Conservation (phyloP, 2,329 filamentous ascomycete genomes). For the Coniochaeta pulveracea region DNA sequence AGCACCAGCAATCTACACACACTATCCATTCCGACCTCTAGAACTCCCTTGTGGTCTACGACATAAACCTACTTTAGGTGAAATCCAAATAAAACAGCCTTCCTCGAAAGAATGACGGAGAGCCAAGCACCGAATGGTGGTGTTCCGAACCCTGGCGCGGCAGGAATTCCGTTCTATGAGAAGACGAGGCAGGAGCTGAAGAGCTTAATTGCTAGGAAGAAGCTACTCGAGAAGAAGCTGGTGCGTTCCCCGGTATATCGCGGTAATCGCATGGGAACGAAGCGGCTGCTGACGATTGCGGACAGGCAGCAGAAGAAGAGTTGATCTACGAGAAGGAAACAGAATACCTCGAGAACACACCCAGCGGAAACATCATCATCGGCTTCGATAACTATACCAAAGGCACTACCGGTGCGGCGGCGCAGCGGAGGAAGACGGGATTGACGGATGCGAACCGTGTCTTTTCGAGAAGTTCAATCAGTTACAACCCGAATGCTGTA, state of each 20-base stretch:
- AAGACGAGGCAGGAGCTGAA: constrained; percentile 57
- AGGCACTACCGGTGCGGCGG: constrained; percentile 53
- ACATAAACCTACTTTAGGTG: too few relatives aligned
- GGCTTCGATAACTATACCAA: constrained; percentile 99
- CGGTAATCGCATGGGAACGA: not conserved
- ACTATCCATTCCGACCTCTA: too few relatives aligned
- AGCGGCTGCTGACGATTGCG: not conserved
- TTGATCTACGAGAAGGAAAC: constrained; percentile 75
- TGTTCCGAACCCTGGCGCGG: constrained; percentile 19
- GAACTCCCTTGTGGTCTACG: too few relatives aligned
- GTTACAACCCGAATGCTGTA: constrained; percentile 37
- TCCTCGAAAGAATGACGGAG: too few relatives aligned
- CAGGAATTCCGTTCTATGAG: constrained; percentile 57
- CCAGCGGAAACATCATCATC: constrained; percentile 86
- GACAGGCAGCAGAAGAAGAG: constrained; percentile 46
- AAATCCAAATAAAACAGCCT: too few relatives aligned
- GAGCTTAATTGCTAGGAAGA: constrained; percentile 55
- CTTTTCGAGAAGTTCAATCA: constrained; percentile 57
- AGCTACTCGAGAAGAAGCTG: constrained; percentile 31
- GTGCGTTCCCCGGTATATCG: constrained; percentile 14
- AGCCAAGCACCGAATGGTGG: constrained; percentile 17
- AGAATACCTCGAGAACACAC: constrained; percentile 82
- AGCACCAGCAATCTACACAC: too few relatives aligned
- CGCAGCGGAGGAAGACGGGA: constrained; percentile 52
- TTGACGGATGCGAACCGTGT: constrained; percentile 62